A percentile compares a stretch with the other conserved stretches of the same genome.
Evolutionary conservation across 148 eudicot genomes (phyloP).

Genomic region (Rheum nobile): DNA sequence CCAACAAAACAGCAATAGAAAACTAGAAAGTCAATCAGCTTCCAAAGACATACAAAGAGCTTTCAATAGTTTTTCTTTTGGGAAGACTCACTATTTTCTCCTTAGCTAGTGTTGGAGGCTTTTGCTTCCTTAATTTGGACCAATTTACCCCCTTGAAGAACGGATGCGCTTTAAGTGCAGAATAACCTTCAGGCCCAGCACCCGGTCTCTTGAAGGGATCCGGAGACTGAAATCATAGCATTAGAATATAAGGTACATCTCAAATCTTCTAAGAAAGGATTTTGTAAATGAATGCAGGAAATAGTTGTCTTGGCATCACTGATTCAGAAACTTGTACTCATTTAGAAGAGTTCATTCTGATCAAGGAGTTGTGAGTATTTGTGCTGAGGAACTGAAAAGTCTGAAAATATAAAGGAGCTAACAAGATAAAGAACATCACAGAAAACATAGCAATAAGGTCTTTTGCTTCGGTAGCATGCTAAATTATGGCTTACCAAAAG

Average conservation of each 20-base stretch:
- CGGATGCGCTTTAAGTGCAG: constrained; percentile 65
- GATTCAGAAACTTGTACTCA: not conserved
- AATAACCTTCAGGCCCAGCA: constrained; percentile 86
- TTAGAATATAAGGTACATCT: too few relatives aligned
- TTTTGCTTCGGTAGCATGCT: not conserved
- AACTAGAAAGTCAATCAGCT: not conserved
- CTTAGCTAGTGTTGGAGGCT: constrained; percentile 70
- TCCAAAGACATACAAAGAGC: not conserved
- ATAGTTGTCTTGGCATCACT: not conserved
- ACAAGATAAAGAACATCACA: not conserved
- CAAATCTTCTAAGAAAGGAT: too few relatives aligned
- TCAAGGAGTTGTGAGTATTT: not conserved
- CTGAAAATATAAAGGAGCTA: not conserved
- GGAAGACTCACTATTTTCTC: constrained; percentile 42
- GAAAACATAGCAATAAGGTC: not conserved
- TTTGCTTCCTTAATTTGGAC: constrained; percentile 47
- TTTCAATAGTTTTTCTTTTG: too few relatives aligned
- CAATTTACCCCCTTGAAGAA: constrained; percentile 77
- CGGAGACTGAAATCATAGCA: constrained; percentile 35
- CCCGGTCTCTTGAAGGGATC: constrained; percentile 94
- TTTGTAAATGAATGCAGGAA: too few relatives aligned
- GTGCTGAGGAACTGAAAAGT: not conserved
- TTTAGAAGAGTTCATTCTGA: not conserved
- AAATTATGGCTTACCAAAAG: constrained; percentile 45
- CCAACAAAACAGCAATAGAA: constrained; percentile 1